Conservation (phyloP, 371 early-diverging fungal genomes). For the Mucor lusitanicus region DNA sequence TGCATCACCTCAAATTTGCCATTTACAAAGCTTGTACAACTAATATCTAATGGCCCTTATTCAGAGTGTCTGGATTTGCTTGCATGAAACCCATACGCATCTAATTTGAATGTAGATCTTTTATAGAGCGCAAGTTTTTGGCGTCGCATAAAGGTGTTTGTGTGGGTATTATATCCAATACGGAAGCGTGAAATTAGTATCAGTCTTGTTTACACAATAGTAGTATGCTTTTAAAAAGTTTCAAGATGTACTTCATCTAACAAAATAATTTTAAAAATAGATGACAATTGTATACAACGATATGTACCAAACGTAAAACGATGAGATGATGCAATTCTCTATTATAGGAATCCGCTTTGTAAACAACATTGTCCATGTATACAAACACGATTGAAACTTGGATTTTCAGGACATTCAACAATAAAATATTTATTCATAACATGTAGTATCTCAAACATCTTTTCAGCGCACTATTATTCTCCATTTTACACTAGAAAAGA, state of each 20-base stretch:
- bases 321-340: neutral
- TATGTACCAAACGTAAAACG: neutral
- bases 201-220: neutral
- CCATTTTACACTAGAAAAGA: neutral
- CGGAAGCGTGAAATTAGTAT: neutral
- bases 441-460: neutral
- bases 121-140: neutral
- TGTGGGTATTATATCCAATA: neutral
- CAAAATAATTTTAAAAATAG: neutral
- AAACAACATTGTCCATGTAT: neutral
- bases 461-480: neutral
- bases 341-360: neutral
- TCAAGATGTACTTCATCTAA: neutral
- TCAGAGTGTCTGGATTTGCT: neutral
- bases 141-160: neutral
- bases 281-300: neutral
- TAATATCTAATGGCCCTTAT: neutral
- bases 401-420: neutral
- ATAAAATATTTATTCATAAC: neutral
- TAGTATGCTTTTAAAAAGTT: neutral
- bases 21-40: neutral
- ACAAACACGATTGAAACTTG: neutral
- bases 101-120: neutral
- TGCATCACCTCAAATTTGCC: neutral
- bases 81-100: neutral